These are phyloP conservation scores for Fusarium sp. DNA, from an alignment of 2,329 filamentous ascomycete genomes.

Conservation along the genomic window DNA sequence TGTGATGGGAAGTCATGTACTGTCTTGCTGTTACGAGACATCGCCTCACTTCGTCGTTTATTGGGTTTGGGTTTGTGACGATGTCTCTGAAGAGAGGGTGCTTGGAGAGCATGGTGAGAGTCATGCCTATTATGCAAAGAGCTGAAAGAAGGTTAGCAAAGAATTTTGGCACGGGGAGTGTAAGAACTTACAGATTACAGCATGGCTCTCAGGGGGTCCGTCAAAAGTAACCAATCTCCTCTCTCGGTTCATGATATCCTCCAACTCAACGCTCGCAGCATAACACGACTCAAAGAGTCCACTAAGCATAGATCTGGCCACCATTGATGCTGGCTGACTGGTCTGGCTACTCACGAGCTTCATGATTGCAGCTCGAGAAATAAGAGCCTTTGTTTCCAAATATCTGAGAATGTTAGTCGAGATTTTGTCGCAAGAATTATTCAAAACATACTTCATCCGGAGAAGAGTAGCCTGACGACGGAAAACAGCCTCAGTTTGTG, in stretches of 20 bases:
- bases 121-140: slow-evolving; percentile 40
- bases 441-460: slow-evolving; percentile 31
- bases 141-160: slow-evolving; percentile 22
- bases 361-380: slow-evolving; percentile 37
- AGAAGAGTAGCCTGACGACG: slow-evolving; percentile 39
- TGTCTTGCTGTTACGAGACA: slow-evolving; percentile 39
- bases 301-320: slow-evolving; percentile 33
- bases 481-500: slow-evolving; percentile 31
- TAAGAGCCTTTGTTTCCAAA: slow-evolving; percentile 37
- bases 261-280: slow-evolving; percentile 37
- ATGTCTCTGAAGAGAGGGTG: slow-evolving; percentile 35
- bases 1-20: slow-evolving; percentile 21
- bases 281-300: slow-evolving; percentile 36
- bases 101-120: slow-evolving; percentile 36
- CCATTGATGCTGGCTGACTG: slow-evolving; percentile 14
- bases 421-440: rapidly evolving
- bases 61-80: slow-evolving; percentile 27
- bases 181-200: slow-evolving; percentile 34
- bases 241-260: slow-evolving; percentile 37
- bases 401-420: slow-evolving; percentile 29
- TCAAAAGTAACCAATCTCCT: slow-evolving; percentile 34
- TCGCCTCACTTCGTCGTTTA: slow-evolving; percentile 33
- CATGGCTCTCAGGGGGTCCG: slow-evolving; percentile 36
- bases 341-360: slow-evolving; percentile 24
- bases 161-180: background rate